Conservation (phyloP, 2,329 filamentous ascomycete species). For the Mycocentrospora acerina region DNA sequence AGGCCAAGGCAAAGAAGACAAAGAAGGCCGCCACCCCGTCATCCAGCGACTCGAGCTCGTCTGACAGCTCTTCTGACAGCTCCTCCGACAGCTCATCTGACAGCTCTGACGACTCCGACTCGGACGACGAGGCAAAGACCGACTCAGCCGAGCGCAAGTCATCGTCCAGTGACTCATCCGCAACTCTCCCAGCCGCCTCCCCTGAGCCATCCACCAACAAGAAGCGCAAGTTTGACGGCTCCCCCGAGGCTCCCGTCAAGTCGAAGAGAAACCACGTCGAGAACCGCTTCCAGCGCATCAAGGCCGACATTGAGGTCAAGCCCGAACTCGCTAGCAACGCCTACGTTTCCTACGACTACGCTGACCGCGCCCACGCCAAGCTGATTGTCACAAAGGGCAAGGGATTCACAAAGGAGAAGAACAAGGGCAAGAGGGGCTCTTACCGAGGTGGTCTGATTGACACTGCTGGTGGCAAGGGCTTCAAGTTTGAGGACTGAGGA, state of each 20-base stretch:
- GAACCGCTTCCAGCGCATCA: slow-evolving; percentile 75
- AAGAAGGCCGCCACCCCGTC: slow-evolving; percentile 15
- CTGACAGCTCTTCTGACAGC: slow-evolving; percentile 13
- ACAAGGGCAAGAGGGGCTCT: slow-evolving; percentile 77
- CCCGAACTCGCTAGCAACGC: slow-evolving; percentile 73
- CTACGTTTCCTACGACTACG: slow-evolving; percentile 84
- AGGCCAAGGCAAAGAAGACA: slow-evolving; percentile 15
- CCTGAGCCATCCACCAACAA: slow-evolving; percentile 34
- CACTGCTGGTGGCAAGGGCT: slow-evolving; percentile 74
- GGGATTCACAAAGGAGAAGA: slow-evolving; percentile 99
- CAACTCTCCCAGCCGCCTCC: slow-evolving; percentile 35
- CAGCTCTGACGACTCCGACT: slow-evolving; percentile 21
- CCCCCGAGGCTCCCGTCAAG: slow-evolving; percentile 34
- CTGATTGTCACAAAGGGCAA: slow-evolving; percentile 90
- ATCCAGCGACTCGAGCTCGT: slow-evolving; percentile 22
- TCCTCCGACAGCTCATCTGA: slow-evolving; percentile 21
- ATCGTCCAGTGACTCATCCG: slow-evolving; percentile 52
- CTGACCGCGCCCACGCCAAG: slow-evolving; percentile 83
- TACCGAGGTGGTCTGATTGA: slow-evolving; percentile 91
- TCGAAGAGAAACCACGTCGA: slow-evolving; percentile 34
- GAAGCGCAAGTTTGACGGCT: slow-evolving; percentile 46
- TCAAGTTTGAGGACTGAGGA: slow-evolving; percentile 85
- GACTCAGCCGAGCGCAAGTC: slow-evolving; percentile 19
- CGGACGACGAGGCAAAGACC: slow-evolving; percentile 33
- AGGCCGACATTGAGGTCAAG: slow-evolving; percentile 68